These are phyloP conservation scores for Botrytis elliptica DNA, from an alignment of 2,329 filamentous ascomycete species.

Conservation along the genomic window DNA sequence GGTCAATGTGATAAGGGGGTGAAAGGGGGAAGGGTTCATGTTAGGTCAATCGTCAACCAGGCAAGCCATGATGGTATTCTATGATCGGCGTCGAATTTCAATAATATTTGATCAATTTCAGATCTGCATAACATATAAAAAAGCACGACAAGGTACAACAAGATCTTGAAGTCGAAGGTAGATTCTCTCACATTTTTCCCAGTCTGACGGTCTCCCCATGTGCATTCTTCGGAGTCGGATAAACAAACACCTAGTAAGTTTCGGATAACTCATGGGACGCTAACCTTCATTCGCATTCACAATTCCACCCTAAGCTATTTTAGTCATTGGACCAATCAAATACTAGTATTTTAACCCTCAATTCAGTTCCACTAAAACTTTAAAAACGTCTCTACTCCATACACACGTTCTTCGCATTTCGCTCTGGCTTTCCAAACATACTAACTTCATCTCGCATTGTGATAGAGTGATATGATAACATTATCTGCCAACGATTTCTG, in stretches of 20 bases:
- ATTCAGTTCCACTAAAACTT: neutral
- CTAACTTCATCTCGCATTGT: slow-evolving; percentile 13
- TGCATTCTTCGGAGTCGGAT: neutral
- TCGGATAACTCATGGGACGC: neutral
- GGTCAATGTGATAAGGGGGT: neutral
- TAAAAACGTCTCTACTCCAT: neutral
- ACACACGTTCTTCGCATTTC: neutral
- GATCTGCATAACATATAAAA: neutral
- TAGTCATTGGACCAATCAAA: neutral
- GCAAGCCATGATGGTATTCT: neutral
- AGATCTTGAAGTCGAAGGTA: neutral
- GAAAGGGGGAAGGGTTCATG: neutral
- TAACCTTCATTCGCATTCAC: slow-evolving; percentile 8
- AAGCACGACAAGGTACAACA: neutral
- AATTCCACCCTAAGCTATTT: neutral
- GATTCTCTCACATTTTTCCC: neutral
- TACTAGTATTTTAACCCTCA: neutral
- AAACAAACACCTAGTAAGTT: neutral
- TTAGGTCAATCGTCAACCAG: neutral
- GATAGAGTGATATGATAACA: neutral
- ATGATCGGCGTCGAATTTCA: neutral
- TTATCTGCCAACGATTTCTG: neutral
- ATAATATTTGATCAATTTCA: neutral
- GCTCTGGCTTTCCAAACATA: neutral
- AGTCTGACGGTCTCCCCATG: neutral